A percentile compares a stretch with the other conserved stretches of the same genome.
phyloP scores from a whole-genome alignment of 768 basidiomycete genomes.

The Fomitopsis pulvina region DNA sequence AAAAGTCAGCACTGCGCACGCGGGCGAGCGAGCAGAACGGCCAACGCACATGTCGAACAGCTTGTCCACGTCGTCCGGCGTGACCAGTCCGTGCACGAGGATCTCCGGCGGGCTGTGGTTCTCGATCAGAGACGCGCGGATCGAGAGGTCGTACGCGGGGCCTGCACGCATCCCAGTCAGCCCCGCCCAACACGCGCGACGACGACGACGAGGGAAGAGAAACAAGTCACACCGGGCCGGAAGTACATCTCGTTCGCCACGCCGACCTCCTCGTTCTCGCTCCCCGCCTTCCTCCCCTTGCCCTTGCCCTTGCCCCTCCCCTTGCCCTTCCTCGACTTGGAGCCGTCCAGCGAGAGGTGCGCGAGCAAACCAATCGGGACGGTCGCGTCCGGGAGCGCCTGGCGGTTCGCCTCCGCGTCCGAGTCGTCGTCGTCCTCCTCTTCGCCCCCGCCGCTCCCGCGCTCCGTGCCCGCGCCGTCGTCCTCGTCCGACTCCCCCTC shows the following conservation, averaged over 20 bases:
- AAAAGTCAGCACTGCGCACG: constrained; percentile 4
- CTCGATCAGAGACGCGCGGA: constrained; percentile 68
- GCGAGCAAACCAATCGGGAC: constrained; percentile 76
- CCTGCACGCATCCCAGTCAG: constrained; percentile 29
- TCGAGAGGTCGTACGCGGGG: constrained; percentile 64
- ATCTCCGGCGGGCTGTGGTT: constrained; percentile 79
- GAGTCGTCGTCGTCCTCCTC: constrained; percentile 21
- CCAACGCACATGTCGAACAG: constrained; percentile 73
- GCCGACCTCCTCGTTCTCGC: constrained; percentile 59
- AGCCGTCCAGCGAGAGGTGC: constrained; percentile 58
- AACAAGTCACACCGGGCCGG: constrained; percentile 50
- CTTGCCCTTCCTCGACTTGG: constrained; percentile 36
- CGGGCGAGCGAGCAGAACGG: neutral
- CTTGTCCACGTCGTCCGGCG: constrained; percentile 71
- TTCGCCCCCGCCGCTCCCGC: constrained; percentile 15
- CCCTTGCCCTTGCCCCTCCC: constrained; percentile 20
- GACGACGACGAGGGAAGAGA: too few relatives aligned
- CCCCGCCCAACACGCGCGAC: neutral
- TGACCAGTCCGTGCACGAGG: constrained; percentile 72
- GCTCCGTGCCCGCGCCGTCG: constrained; percentile 15
- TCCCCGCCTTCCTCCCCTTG: too few relatives aligned
- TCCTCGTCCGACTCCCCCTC: constrained; percentile 20
- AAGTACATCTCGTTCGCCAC: constrained; percentile 79
- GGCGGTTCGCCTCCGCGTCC: constrained; percentile 39
- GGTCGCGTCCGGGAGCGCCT: constrained; percentile 57